Conservation (phyloP, 495 filamentous ascomycete species). For the Tetracladium setigerum region DNA sequence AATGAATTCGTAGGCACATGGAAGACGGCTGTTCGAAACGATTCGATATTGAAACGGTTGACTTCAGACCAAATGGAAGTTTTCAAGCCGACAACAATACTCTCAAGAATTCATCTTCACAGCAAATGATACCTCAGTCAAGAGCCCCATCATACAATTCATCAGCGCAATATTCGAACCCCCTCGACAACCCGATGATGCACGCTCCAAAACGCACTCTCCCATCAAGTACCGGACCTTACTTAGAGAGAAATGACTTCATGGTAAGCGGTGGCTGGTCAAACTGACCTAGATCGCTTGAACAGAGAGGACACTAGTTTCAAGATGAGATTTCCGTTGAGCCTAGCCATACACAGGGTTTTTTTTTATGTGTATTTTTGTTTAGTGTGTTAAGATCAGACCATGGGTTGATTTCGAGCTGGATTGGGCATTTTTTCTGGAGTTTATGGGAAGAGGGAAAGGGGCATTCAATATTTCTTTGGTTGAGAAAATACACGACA, state of each 20-base stretch:
- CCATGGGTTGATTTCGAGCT: too few species aligned
- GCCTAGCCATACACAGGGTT: too few species aligned
- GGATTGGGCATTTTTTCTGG: too few species aligned
- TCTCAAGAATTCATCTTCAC: slow-evolving; percentile 8
- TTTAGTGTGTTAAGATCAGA: too few species aligned
- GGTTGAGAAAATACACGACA: too few species aligned
- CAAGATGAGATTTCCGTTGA: too few species aligned
- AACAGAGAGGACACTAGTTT: not conserved
- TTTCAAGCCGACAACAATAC: slow-evolving; percentile 3
- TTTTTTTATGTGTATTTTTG: too few species aligned
- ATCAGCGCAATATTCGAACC: slow-evolving; percentile 12
- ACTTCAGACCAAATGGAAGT: slow-evolving; percentile 17
- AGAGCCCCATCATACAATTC: slow-evolving; percentile 18
- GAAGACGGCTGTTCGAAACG: slow-evolving; percentile 74
- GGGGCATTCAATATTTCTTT: too few species aligned
- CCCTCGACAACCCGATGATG: slow-evolving; percentile 3
- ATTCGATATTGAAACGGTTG: slow-evolving; percentile 40
- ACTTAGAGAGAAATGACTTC: slow-evolving; percentile 15
- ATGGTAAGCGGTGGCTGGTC: slow-evolving; percentile 11
- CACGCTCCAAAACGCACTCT: slow-evolving; percentile 9
- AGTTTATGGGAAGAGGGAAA: too few species aligned
- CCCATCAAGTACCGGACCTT: slow-evolving; percentile 15
- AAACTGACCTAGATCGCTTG: slow-evolving; percentile 6
- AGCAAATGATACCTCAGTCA: slow-evolving; percentile 1
- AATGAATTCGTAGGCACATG: slow-evolving; percentile 50